A percentile compares a stretch with the other conserved stretches of the same genome.
These are phyloP conservation scores for Psidium friedrichsthalianum DNA, from an alignment of 345 rosid genomes.

Conservation along the genomic window DNA sequence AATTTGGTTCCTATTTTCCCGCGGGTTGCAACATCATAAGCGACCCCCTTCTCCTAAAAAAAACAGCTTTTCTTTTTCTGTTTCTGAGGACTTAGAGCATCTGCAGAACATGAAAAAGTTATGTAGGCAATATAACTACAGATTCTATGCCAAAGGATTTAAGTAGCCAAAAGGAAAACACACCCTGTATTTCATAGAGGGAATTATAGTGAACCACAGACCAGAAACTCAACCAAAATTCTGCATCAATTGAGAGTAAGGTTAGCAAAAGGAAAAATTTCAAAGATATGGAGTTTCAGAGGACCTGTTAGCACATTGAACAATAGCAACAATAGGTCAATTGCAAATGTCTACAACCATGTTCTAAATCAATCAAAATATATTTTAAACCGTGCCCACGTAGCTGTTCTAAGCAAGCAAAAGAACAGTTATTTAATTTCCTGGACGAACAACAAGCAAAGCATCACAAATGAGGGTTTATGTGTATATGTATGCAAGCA, in stretches of 20 bases:
- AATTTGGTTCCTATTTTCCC: neutral
- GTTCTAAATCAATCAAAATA: too few species aligned
- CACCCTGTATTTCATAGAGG: slow-evolving; percentile 15
- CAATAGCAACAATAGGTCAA: too few species aligned
- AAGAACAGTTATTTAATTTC: too few species aligned
- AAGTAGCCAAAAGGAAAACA: neutral
- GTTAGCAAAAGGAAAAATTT: slow-evolving; percentile 29
- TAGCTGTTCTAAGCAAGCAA: too few species aligned
- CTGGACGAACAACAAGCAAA: too few species aligned
- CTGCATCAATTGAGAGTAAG: too few species aligned
- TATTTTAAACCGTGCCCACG: too few species aligned
- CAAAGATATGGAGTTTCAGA: neutral
- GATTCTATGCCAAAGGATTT: neutral
- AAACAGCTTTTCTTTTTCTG: slow-evolving; percentile 90
- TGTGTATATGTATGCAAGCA: too few species aligned
- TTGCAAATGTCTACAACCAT: too few species aligned
- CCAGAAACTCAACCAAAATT: too few species aligned
- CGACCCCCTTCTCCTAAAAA: slow-evolving; percentile 31
- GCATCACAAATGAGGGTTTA: too few species aligned
- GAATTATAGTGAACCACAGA: slow-evolving; percentile 95
- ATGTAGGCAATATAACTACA: neutral
- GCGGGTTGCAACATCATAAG: neutral
- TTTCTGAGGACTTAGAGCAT: slow-evolving; percentile 46
- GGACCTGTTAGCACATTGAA: neutral
- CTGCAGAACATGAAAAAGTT: slow-evolving; percentile 14